Evolutionary conservation across 108 stramenopile genomes (phyloP).

Genomic region (Skeletonema potamos): DNA sequence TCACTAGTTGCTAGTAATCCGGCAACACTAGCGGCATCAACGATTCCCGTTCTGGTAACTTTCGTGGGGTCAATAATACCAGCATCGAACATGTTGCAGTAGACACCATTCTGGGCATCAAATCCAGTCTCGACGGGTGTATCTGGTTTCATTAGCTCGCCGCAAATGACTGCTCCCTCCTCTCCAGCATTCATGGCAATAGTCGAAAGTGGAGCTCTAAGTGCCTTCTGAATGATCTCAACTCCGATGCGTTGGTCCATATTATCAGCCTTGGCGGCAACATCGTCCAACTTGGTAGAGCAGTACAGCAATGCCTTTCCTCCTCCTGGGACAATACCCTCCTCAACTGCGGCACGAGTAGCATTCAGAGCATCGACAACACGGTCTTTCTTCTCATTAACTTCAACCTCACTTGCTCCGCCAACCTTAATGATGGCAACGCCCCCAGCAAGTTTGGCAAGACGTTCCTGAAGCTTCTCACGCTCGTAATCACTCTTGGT

Average conservation of each 20-base stretch:
- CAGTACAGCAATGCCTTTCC: slow-evolving; percentile 98
- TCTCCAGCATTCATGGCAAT: slow-evolving; percentile 97
- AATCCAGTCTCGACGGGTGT: slow-evolving; percentile 77
- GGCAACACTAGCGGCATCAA: slow-evolving; percentile 97
- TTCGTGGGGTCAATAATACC: slow-evolving; percentile 99
- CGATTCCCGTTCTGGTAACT: slow-evolving; percentile 98
- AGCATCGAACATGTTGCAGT: slow-evolving; percentile 91
- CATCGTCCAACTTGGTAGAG: slow-evolving; percentile 82
- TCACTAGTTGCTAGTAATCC: slow-evolving; percentile 98
- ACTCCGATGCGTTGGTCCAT: slow-evolving; percentile 99
- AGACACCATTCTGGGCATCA: slow-evolving; percentile 90
- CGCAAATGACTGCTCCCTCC: slow-evolving; percentile 97
- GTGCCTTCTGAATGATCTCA: slow-evolving; percentile 96
- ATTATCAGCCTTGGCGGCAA: slow-evolving; percentile 87
- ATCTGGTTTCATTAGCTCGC: slow-evolving; percentile 86
- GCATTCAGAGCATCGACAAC: slow-evolving; percentile 99
- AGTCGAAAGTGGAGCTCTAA: slow-evolving; percentile 89
- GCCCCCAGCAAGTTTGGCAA: slow-evolving; percentile 98
- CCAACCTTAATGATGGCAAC: slow-evolving; percentile 99
- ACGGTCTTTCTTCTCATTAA: slow-evolving; percentile 99
- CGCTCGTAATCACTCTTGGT: slow-evolving; percentile 99
- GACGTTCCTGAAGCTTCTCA: slow-evolving; percentile 99
- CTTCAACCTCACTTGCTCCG: slow-evolving; percentile 98
- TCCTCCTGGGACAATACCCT: slow-evolving; percentile 99
- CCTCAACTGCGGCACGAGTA: slow-evolving; percentile 98